Base-by-base conservation (phyloP, 495 filamentous ascomycete genomes). In the Hypoxylon trugodes region DNA sequence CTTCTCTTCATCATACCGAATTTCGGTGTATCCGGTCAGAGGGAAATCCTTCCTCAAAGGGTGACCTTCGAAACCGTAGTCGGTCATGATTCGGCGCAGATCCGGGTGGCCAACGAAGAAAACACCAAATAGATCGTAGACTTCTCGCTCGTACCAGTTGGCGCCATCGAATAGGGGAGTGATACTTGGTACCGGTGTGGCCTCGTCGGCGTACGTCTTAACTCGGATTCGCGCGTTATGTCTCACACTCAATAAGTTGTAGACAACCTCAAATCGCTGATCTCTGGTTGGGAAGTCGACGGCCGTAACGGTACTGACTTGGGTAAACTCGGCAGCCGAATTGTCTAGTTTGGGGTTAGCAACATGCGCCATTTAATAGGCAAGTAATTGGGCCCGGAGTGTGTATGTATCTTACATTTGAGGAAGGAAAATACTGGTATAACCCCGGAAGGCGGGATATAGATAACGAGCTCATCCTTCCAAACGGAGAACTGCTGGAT, bases 41-140 rank as follows among this genome's bases (percentile, higher is more conserved):
- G 96, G 96, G 77, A 99, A 99, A 71, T 99, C 96, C 78, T 99
- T 99, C 73, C 96, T 83, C 71, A 99, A 79, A 6, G 96, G 96
- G 81, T 98, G 94, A 16, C 96, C 96, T 74, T 99, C 96, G 72
- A 99, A 99, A 43, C 96, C 96, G 77, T 99, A 99, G 72, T 99
- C 96, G 35, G 96, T 99, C 94, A 99, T 96, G 81, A 99, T 98
- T 66, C 96, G 87, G 70, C 96, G 86, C 69, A 99, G 82, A 81
- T 99, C 96, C 30, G 96, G 96, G 81, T 99, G 96, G 43, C 87
- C 91, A 54, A 86, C 78, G 81, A 99, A 98, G 84, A 98, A 96
- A 46, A 99, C 92, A 59, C 96, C 96, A 76, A 96, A 99, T 73
- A 99, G 77, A 74, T 99, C 96, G 78, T 97, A 97, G 2, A 92